These are phyloP conservation scores for Starmerella potacharoeniae DNA, from an alignment of 805 yeast species.

Conservation along the genomic window DNA sequence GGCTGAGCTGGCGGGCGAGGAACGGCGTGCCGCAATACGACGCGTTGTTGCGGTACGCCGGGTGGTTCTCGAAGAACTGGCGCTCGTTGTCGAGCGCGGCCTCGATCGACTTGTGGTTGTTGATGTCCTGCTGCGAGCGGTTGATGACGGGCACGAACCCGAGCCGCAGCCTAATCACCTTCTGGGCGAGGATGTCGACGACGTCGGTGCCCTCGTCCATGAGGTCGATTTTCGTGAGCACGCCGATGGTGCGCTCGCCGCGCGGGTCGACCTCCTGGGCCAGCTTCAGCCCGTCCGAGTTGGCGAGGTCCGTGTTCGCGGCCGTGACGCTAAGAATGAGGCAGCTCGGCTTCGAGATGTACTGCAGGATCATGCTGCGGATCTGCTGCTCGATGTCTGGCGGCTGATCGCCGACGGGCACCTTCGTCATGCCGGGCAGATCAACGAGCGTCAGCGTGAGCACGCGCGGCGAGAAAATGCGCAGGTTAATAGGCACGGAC, in stretches of 20 bases:
- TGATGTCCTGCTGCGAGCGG: conserved; percentile 95
- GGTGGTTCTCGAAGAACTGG: conserved; percentile 73
- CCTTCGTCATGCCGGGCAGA: conserved; percentile 94
- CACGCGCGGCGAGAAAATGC: conserved; percentile 89
- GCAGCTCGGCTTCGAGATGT: conserved; percentile 90
- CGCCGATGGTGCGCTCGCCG: conserved; percentile 93
- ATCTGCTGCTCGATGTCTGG: conserved; percentile 92
- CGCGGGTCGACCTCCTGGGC: conserved; percentile 98
- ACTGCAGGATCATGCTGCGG: conserved; percentile 83
- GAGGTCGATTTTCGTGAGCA: conserved; percentile 85
- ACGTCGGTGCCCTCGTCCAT: conserved; percentile 99
- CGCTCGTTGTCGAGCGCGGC: conserved; percentile 76
- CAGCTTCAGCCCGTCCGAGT: conserved; percentile 87
- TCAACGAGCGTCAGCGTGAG: conserved; percentile 89
- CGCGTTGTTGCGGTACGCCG: conserved; percentile 84
- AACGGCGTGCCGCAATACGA: conserved; percentile 98
- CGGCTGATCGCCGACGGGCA: conserved; percentile 98
- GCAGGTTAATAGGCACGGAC: conserved; percentile 80
- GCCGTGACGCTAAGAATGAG: conserved; percentile 89
- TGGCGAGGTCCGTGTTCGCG: conserved; percentile 93
- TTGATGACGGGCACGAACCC: conserved; percentile 96
- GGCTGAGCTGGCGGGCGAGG: conserved; percentile 81
- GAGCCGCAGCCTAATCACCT: conserved; percentile 86
- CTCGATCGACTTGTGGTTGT: conserved; percentile 72
- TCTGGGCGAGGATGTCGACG: conserved; percentile 84